Percentiles rank a stretch among this genome's conserved stretches.
Evolutionary conservation across 352 stramenopile genomes (phyloP).

Genomic region (Globisporangium spinosum): DNA sequence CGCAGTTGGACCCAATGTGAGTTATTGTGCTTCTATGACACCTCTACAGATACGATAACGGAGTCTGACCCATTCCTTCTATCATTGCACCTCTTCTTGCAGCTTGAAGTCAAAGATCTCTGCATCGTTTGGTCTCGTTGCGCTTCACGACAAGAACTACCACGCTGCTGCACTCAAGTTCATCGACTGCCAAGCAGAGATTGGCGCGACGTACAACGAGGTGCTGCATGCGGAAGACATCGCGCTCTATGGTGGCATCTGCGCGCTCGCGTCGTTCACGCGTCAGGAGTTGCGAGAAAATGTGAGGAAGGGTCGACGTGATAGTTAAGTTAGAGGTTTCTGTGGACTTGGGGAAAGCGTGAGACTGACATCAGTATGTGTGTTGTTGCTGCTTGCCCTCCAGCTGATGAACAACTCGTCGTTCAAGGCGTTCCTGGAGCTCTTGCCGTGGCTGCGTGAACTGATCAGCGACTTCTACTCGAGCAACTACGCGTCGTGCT

Average conservation of each 20-base stretch:
- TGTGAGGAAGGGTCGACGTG: conserved; percentile 19
- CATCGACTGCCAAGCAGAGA: conserved; percentile 75
- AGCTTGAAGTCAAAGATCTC: conserved; percentile 84
- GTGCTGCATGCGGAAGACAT: conserved; percentile 86
- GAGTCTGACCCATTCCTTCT: neutral
- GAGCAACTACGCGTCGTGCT: conserved; percentile 81
- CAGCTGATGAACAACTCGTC: conserved; percentile 84
- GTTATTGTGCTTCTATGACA: neutral
- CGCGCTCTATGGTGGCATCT: conserved; percentile 83
- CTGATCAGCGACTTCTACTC: conserved; percentile 88
- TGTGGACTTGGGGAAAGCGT: neutral
- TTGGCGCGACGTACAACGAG: conserved; percentile 79
- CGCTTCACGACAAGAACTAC: conserved; percentile 81
- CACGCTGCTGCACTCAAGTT: conserved; percentile 74
- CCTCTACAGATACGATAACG: neutral
- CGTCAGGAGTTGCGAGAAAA: conserved; percentile 78
- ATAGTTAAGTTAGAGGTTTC: neutral
- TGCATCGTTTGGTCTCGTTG: conserved; percentile 71
- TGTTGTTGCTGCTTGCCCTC: neutral
- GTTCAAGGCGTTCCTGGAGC: conserved; percentile 88
- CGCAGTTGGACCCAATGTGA: conserved; percentile 71
- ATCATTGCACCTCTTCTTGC: neutral
- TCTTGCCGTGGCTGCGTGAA: conserved; percentile 83
- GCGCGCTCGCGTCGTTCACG: conserved; percentile 79
- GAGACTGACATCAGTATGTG: neutral